These are phyloP conservation scores for Neophaeococcomyces aloes DNA, from an alignment of 2,329 filamentous ascomycete genomes.

Conservation along the genomic window DNA sequence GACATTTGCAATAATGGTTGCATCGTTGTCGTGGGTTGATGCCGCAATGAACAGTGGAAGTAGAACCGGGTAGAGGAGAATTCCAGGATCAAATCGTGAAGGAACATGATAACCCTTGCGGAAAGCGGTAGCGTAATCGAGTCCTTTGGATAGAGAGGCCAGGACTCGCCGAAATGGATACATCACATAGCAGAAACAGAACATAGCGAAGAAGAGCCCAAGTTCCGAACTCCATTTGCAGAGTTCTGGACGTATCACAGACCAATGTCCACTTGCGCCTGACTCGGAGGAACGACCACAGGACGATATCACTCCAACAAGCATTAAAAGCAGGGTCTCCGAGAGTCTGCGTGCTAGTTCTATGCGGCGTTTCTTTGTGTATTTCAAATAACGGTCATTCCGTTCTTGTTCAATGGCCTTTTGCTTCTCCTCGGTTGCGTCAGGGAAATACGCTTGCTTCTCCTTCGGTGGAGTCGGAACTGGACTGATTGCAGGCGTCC, in stretches of 20 bases:
- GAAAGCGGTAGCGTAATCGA: conserved; percentile 10
- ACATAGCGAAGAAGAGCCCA: not conserved
- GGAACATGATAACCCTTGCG: conserved; percentile 49
- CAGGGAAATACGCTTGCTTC: conserved; percentile 6
- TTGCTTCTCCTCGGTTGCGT: conserved; percentile 10
- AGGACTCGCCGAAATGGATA: conserved; percentile 16
- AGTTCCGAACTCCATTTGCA: conserved; percentile 2
- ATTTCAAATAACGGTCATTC: conserved; percentile 18
- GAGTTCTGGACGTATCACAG: not conserved
- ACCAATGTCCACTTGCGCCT: too few species aligned
- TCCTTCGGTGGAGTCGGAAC: conserved; percentile 19
- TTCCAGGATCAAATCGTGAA: conserved; percentile 76
- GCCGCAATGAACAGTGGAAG: conserved; percentile 68
- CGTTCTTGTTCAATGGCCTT: conserved; percentile 1
- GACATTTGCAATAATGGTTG: conserved; percentile 64
- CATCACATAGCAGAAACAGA: conserved; percentile 12
- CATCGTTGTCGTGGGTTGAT: conserved; percentile 55
- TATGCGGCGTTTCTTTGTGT: conserved; percentile 27
- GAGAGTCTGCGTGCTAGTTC: conserved; percentile 40
- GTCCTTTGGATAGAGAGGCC: conserved; percentile 13
- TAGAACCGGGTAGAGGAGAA: conserved; percentile 72
- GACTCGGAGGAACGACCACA: not conserved
- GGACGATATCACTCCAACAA: conserved; percentile 36
- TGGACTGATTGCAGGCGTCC: conserved; percentile 17
- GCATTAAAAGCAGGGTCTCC: conserved; percentile 45